phyloP scores from a whole-genome alignment of 2,329 filamentous ascomycete species.

The Purpureocillium takamizusanense region DNA sequence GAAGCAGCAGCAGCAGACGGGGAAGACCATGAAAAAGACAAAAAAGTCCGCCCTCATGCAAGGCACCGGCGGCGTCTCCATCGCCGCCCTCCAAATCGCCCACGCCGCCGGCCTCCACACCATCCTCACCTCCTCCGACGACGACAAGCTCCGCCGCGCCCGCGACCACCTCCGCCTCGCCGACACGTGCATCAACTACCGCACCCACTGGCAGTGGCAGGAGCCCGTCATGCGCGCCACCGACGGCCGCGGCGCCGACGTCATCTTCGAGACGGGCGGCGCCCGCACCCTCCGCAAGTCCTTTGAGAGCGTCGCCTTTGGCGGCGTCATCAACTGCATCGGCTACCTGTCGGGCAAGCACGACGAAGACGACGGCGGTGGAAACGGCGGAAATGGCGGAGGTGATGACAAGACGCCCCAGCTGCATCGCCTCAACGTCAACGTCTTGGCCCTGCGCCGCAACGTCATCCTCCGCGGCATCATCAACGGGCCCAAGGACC shows the following conservation, averaged over 20 bases:
- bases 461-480: constrained; percentile 45
- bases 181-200: constrained; percentile 45
- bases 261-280: constrained; percentile 47
- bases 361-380: constrained; percentile 32
- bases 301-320: constrained; percentile 43
- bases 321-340: constrained; percentile 43
- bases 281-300: constrained; percentile 41
- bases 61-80: constrained; percentile 44
- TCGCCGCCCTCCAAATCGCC: constrained; percentile 44
- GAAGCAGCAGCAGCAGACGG: too few species aligned
- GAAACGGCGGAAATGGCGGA: too few species aligned
- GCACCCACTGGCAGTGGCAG: constrained; percentile 41
- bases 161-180: constrained; percentile 38
- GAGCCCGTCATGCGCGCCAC: constrained; percentile 37
- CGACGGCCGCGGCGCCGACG: constrained; percentile 35
- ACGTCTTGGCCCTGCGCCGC: constrained; percentile 39
- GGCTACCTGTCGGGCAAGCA: constrained; percentile 43
- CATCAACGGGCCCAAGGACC: constrained; percentile 48
- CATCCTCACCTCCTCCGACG: constrained; percentile 45
- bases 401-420: constrained; percentile 3
- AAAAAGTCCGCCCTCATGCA: constrained; percentile 36
- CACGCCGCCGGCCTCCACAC: constrained; percentile 40
- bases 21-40: background rate
- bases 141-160: constrained; percentile 38
- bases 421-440: constrained; percentile 46